Base-by-base conservation (phyloP, 371 early-diverging fungal species). In the Mortierella sp. region DNA sequence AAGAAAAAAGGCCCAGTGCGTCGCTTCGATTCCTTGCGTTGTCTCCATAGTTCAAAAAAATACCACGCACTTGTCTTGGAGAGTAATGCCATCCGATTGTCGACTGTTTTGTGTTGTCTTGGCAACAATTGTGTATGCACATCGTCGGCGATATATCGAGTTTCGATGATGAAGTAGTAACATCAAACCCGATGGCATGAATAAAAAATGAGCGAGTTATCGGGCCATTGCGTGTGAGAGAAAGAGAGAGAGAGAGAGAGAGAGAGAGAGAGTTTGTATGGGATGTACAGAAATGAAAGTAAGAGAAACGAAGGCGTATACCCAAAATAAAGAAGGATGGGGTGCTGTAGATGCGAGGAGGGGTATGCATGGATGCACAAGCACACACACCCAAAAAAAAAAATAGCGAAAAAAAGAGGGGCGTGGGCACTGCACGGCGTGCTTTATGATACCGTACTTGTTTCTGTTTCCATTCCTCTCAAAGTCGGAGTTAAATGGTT, bases 391-490 rank as follows among this genome's bases (percentile, higher is more conserved):
- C n/a, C n/a, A n/a, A n/a, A n/a, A n/a, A n/a, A 31, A 34, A 34
- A 34, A 19, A 34, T 8, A 63, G 19, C 6, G 34, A 68, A 42
- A 9, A 19, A 68, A 21, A 65, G 38, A 24, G 68, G 42, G 68
- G 42, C 68, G 68, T 68, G 68, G 68, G 68, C 68, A 68, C 68
- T 68, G 68, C 68, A 68, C 68, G 68, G 68, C 42, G 68, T 38
- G 42, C 68, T 7, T 31, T 38, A 38, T 38, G 42, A 38, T 5
- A 38, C 42, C 5, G 42, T 38, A 38, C 42, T 38, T 10, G 19
- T 42, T 38, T 38, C 38, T n/a, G 8, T 8, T 28, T 58, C 58
- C 65, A 38, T 65, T 38, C 38, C 34, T 34, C 19, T 24, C 21
- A 38, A 16, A 16, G 65, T 63, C 65, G 65, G 68, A 68, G 68